These are phyloP conservation scores for Syncephalis plumigaleata DNA, from an alignment of 371 early-diverging fungal species.

Conservation along the genomic window DNA sequence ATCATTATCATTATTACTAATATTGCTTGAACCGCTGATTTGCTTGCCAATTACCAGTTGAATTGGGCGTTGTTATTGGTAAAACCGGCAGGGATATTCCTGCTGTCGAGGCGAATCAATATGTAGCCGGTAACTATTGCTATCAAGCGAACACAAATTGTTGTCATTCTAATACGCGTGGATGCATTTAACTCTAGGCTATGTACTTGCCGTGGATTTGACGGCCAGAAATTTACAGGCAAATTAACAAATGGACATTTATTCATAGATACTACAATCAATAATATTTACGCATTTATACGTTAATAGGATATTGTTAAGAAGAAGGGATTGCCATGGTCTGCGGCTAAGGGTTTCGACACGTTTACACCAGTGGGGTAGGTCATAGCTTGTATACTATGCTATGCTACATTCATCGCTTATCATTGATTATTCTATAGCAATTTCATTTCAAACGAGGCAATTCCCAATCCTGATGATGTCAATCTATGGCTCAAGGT, in stretches of 20 bases:
- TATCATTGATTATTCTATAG: constrained; percentile 13
- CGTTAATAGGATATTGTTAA: constrained; percentile 51
- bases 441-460: constrained; percentile 56
- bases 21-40: not conserved
- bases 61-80: constrained; percentile 86
- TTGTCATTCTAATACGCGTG: not conserved
- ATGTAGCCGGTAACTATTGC: constrained; percentile 31
- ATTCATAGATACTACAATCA: too few relatives aligned
- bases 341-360: constrained; percentile 88
- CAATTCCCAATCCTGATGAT: constrained; percentile 48
- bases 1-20: not conserved
- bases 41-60: constrained; percentile 51
- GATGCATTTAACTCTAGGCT: constrained; percentile 31
- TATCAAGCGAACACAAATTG: not conserved
- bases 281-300: not conserved
- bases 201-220: constrained; percentile 81
- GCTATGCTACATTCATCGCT: too few relatives aligned
- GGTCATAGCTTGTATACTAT: too few relatives aligned
- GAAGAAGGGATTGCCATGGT: constrained; percentile 76
- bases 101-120: constrained; percentile 35
- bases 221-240: constrained; percentile 79
- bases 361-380: constrained; percentile 83
- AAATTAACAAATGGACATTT: not conserved
- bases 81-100: constrained; percentile 60
- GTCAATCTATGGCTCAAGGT: constrained; percentile 69